A percentile compares a stretch with the other conserved stretches of the same genome.
phyloP scores from a whole-genome alignment of 2,329 filamentous ascomycete species.

The Colletotrichum viniferum region DNA sequence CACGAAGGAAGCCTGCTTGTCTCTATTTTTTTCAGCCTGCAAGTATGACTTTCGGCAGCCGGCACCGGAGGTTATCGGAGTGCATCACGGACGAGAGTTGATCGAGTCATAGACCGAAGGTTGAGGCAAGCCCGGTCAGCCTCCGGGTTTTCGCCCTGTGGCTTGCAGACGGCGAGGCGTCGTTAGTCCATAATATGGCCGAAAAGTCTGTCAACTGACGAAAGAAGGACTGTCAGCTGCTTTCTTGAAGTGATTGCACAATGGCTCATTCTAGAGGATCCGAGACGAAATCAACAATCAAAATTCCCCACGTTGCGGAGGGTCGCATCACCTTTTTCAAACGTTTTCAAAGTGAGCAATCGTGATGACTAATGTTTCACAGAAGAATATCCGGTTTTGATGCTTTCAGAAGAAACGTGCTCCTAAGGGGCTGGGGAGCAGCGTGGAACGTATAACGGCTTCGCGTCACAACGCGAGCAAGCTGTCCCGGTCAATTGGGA shows the following conservation, averaged over 20 bases:
- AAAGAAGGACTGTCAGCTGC: neutral
- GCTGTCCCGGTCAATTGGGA: neutral
- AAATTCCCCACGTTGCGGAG: neutral
- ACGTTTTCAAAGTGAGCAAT: neutral
- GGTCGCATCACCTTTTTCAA: neutral
- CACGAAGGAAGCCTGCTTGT: neutral
- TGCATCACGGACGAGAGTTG: neutral
- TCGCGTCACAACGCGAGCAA: neutral
- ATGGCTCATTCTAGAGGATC: neutral
- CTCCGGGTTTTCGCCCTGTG: neutral
- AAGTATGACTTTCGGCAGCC: neutral
- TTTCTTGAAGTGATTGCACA: neutral
- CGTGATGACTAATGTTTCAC: constrained; percentile 10
- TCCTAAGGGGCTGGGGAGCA: neutral
- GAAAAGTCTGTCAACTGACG: neutral
- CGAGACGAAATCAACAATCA: neutral
- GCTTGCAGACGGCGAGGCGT: neutral
- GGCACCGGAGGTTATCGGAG: neutral
- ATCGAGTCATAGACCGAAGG: neutral
- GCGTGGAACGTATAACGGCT: constrained; percentile 6
- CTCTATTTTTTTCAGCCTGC: neutral
- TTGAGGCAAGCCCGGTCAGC: neutral
- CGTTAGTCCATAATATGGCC: neutral
- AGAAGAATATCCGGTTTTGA: neutral
- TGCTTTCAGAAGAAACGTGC: constrained; percentile 11